A percentile compares a stretch with the other conserved stretches of the same genome.
phyloP scores from a whole-genome alignment of 495 filamentous ascomycete genomes.

The Neurospora sp. region DNA sequence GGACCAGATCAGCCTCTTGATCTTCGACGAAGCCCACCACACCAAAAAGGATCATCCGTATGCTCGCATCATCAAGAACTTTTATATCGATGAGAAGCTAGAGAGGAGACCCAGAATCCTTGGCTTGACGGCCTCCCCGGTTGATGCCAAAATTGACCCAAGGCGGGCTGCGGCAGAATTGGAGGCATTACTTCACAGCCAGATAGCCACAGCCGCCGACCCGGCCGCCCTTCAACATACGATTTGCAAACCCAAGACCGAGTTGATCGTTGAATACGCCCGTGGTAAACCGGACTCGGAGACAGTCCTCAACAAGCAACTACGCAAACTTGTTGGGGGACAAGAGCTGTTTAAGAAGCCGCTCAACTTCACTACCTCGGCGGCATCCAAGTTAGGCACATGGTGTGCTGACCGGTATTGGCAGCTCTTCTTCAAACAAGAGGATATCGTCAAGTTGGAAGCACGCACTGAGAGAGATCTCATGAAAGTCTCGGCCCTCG shows the following conservation, averaged over 20 bases:
- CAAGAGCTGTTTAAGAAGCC: slow-evolving; percentile 46
- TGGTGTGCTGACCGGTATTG: slow-evolving; percentile 88
- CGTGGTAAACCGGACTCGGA: slow-evolving; percentile 40
- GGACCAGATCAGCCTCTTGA: slow-evolving; percentile 74
- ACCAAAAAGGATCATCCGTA: slow-evolving; percentile 92
- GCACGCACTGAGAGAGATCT: slow-evolving; percentile 39
- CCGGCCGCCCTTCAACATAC: slow-evolving; percentile 47
- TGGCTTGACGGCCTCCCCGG: slow-evolving; percentile 95
- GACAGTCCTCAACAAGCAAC: slow-evolving; percentile 50
- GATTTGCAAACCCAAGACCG: slow-evolving; percentile 45
- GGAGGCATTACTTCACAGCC: slow-evolving; percentile 64
- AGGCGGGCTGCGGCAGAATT: slow-evolving; percentile 63
- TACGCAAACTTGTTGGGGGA: slow-evolving; percentile 47
- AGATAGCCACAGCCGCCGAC: slow-evolving; percentile 75
- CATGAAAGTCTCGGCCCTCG: slow-evolving; percentile 17
- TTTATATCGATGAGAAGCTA: slow-evolving; percentile 44
- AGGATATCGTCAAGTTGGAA: slow-evolving; percentile 53
- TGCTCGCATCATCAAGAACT: slow-evolving; percentile 83
- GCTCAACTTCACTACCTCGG: slow-evolving; percentile 46
- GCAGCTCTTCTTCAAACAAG: slow-evolving; percentile 57
- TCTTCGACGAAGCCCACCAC: slow-evolving; percentile 97
- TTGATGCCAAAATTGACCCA: slow-evolving; percentile 72
- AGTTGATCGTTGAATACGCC: slow-evolving; percentile 50
- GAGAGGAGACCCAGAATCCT: slow-evolving; percentile 65
- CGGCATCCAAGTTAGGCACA: slow-evolving; percentile 58